These are phyloP conservation scores for Colletotrichum neosansevieriae DNA, from an alignment of 2,329 filamentous ascomycete genomes.

Conservation along the genomic window DNA sequence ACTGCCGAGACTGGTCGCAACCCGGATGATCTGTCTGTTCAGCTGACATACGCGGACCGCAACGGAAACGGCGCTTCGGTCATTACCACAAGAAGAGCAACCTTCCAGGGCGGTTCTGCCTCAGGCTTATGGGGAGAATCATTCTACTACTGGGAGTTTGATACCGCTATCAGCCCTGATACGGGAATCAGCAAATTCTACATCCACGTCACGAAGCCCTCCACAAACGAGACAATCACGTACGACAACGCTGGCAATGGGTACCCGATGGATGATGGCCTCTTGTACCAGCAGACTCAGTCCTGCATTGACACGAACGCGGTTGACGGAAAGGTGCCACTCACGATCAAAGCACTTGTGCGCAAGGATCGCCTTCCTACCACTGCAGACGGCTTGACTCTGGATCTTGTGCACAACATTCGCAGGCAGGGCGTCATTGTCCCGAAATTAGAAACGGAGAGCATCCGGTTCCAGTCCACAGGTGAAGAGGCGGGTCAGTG, in stretches of 20 bases:
- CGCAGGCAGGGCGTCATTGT: conserved; percentile 36
- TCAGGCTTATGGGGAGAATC: conserved; percentile 39
- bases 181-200: conserved; percentile 44
- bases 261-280: conserved; percentile 41
- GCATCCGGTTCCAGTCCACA: conserved; percentile 20
- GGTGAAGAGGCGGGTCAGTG: conserved; percentile 28
- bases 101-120: conserved; percentile 40
- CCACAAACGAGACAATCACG: conserved; percentile 39
- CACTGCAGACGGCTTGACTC: conserved; percentile 16
- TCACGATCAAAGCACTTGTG: conserved; percentile 23
- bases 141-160: conserved; percentile 44
- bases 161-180: conserved; percentile 37
- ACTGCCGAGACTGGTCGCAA: conserved; percentile 41
- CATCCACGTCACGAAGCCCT: conserved; percentile 41
- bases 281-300: conserved; percentile 41
- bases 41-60: conserved; percentile 43
- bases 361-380: conserved; percentile 23
- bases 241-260: conserved; percentile 42
- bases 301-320: conserved; percentile 35
- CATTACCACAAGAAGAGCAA: conserved; percentile 28
- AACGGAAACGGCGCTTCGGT: conserved; percentile 34
- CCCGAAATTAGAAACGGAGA: conserved; percentile 27
- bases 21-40: conserved; percentile 42
- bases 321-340: conserved; percentile 13
- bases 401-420: conserved; percentile 31